Base-by-base conservation (phyloP, 2,329 filamentous ascomycete species). In the Dactylonectria estremocensis region DNA sequence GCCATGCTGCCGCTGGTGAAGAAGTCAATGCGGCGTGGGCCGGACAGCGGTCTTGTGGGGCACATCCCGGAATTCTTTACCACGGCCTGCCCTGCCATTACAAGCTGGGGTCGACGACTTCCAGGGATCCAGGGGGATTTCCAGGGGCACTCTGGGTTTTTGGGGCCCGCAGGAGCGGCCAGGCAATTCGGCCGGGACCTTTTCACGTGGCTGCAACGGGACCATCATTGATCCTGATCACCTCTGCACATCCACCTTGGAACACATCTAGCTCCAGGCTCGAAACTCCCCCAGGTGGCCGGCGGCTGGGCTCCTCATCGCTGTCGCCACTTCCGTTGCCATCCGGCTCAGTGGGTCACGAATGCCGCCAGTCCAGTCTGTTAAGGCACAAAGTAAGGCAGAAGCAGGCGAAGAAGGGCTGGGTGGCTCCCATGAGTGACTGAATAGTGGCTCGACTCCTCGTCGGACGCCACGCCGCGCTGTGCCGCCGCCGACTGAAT, bases 141-240 rank as follows among this genome's bases (percentile, higher is more conserved):
- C 50, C 31, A 53, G 50, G 50, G 50, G n/a, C 46, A 48, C 53
- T 24, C 57, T 28, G 57, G 58, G 52, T 43, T 53, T 66, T 62
- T 46, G 35, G 45, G 52, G 58, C 58, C 64, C 64, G 64, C 64
- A 58, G 43, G 37, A 66, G 45, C 31, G 64, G 53, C 58, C 58
- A 61, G 50, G 50, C 67, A 72, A 69, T 64, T 76, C 62, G 66
- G 70, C 61, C 67, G 71, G 72, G 66, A 67, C 69, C 69, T 72
- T 67, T 72, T 76, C 72, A 72, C 73, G 66, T 76, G 72, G 72
- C 73, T 72, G 52, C 45, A 64, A 63, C 64, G 60, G 63, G 60
- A 66, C 54, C 61, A 61, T 61, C 55, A 61, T 43, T 74, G 63
- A 67, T 72, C 64, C 54, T 61, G 24, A 28, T 28, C 24, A 28